Evolutionary conservation across 768 basidiomycete genomes (phyloP).

Genomic region (Lanmaoa rubissima): DNA sequence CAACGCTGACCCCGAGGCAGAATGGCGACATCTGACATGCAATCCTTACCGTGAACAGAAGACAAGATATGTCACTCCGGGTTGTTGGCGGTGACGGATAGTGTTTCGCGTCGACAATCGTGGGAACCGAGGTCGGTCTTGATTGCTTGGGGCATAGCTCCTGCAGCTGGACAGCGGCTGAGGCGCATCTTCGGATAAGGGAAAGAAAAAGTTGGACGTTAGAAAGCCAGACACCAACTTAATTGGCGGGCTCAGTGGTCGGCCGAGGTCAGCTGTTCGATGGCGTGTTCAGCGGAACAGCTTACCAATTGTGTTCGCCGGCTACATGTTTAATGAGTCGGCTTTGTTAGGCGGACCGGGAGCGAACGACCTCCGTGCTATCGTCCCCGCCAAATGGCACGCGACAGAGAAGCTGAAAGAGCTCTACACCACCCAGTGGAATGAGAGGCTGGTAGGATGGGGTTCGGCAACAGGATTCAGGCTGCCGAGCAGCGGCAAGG

Average conservation of each 20-base stretch:
- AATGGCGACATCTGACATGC: conserved; percentile 2
- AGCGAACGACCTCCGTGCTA: background rate
- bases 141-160: too few relatives aligned
- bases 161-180: too few relatives aligned
- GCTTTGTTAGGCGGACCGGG: background rate
- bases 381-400: background rate
- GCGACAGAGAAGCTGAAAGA: background rate
- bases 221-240: background rate
- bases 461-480: background rate
- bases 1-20: background rate
- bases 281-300: background rate
- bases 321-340: background rate
- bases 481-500: background rate
- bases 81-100: background rate
- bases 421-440: too few relatives aligned
- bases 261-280: background rate
- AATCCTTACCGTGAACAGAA: background rate
- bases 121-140: background rate
- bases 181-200: too few relatives aligned
- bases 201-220: background rate
- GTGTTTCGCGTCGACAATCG: background rate
- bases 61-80: too few relatives aligned
- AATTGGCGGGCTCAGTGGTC: background rate
- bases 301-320: background rate
- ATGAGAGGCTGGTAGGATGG: too few relatives aligned